These are phyloP conservation scores for Nothophaeocryptopus gaeumannii DNA, from an alignment of 2,329 filamentous ascomycete genomes.

Conservation along the genomic window DNA sequence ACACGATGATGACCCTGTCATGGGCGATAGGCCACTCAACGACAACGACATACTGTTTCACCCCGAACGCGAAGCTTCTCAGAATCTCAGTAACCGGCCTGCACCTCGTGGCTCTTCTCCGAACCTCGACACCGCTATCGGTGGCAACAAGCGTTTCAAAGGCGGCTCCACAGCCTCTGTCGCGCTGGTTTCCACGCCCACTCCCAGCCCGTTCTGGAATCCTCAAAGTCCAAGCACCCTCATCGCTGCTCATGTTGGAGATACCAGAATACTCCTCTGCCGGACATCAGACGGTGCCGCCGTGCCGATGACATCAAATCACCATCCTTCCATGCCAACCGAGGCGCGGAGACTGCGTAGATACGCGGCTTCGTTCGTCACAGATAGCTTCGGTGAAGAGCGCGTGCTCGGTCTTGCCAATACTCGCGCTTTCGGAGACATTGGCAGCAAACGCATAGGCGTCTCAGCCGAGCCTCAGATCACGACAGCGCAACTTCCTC, in stretches of 20 bases:
- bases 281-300: constrained; percentile 78
- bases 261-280: constrained; percentile 87
- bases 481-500: constrained; percentile 70
- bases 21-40: constrained; percentile 76
- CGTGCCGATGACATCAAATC: constrained; percentile 80
- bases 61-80: constrained; percentile 47
- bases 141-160: constrained; percentile 74
- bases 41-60: constrained; percentile 76
- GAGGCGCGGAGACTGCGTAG: constrained; percentile 81
- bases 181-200: constrained; percentile 87
- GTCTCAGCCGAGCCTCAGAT: constrained; percentile 94
- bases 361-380: constrained; percentile 82
- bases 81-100: constrained; percentile 33
- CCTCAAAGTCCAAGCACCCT: constrained; percentile 80
- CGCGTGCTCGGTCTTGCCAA: constrained; percentile 92
- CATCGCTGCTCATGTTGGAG: constrained; percentile 85
- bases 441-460: constrained; percentile 84
- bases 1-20: constrained; percentile 61
- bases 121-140: constrained; percentile 60
- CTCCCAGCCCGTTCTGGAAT: constrained; percentile 91
- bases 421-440: constrained; percentile 90
- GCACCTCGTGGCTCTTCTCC: constrained; percentile 46
- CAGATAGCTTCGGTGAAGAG: constrained; percentile 96
- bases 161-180: constrained; percentile 91
- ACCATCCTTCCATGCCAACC: constrained; percentile 83